These are phyloP conservation scores for Fusarium sp. DNA, from an alignment of 2,329 filamentous ascomycete genomes.

Conservation along the genomic window DNA sequence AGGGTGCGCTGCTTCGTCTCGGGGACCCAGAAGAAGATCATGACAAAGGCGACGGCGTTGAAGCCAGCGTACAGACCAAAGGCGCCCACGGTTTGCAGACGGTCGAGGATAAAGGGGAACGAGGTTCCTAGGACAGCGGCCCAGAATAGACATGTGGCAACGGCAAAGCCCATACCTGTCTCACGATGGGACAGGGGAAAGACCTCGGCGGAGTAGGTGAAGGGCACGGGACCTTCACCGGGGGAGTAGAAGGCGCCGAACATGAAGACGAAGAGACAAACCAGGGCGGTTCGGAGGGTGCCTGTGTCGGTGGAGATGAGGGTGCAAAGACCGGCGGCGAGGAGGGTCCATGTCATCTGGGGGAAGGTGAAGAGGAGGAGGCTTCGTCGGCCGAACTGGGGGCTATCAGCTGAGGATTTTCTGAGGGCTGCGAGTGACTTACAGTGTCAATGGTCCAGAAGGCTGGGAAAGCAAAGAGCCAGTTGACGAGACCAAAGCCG, in stretches of 20 bases:
- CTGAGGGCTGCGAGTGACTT: not conserved
- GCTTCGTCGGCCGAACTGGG: conserved; percentile 67
- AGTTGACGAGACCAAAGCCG: conserved; percentile 68
- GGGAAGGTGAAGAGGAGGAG: conserved; percentile 75
- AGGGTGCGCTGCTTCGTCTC: conserved; percentile 68
- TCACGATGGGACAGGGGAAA: conserved; percentile 74
- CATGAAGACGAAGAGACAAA: conserved; percentile 71
- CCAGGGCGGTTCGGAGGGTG: conserved; percentile 61
- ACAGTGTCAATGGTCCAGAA: conserved; percentile 74
- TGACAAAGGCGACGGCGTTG: conserved; percentile 64
- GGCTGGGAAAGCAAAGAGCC: conserved; percentile 74
- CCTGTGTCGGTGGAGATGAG: conserved; percentile 49
- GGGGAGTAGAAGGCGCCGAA: conserved; percentile 75
- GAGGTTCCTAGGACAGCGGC: conserved; percentile 63
- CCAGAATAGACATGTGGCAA: conserved; percentile 70
- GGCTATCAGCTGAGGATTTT: conserved; percentile 10
- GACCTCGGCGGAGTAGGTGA: conserved; percentile 72
- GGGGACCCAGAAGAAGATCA: conserved; percentile 62
- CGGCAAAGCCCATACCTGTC: conserved; percentile 72
- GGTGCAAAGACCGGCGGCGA: conserved; percentile 56
- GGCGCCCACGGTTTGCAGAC: conserved; percentile 50
- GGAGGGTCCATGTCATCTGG: conserved; percentile 70
- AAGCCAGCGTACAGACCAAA: conserved; percentile 66
- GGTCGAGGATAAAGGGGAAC: conserved; percentile 60
- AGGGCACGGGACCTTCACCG: conserved; percentile 72